phyloP scores from a whole-genome alignment of 768 basidiomycete genomes.

The Astraeus odoratus region DNA sequence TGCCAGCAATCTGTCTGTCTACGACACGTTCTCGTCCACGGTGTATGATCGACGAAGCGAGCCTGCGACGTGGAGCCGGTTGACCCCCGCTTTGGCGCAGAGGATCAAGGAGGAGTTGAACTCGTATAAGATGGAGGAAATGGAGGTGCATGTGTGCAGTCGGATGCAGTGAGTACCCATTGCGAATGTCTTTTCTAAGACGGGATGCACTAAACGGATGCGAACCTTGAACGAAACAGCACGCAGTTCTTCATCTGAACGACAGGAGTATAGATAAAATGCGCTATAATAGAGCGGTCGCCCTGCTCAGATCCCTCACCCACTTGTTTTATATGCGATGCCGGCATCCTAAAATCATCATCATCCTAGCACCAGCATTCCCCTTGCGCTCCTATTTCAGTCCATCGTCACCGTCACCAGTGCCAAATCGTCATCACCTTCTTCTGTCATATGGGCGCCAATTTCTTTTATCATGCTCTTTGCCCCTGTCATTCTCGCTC shows the following conservation, averaged over 20 bases:
- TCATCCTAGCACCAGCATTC: too few species aligned
- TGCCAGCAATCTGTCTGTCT: conserved; percentile 88
- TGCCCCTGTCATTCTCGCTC: too few species aligned
- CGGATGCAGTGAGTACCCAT: conserved; percentile 70
- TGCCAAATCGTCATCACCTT: too few species aligned
- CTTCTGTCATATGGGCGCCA: too few species aligned
- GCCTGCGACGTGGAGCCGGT: conserved; percentile 92
- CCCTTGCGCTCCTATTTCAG: too few species aligned
- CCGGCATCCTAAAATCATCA: too few species aligned
- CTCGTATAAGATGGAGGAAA: conserved; percentile 99
- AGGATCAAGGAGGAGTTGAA: conserved; percentile 98
- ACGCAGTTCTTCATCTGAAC: conserved; percentile 84
- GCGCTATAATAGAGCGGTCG: conserved; percentile 13
- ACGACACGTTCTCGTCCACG: conserved; percentile 88
- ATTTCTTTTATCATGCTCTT: too few species aligned
- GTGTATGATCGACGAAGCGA: conserved; percentile 95
- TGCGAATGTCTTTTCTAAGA: not conserved
- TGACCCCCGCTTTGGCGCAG: conserved; percentile 93
- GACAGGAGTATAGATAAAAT: not conserved
- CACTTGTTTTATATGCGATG: too few species aligned
- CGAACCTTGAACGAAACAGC: conserved; percentile 40
- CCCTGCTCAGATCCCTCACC: conserved; percentile 16
- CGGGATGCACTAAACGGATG: not conserved
- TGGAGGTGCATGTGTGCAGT: conserved; percentile 95
- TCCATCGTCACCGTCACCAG: too few species aligned